phyloP scores from a whole-genome alignment of 495 filamentous ascomycete species.

The Hypomontagnella submonticulosa region DNA sequence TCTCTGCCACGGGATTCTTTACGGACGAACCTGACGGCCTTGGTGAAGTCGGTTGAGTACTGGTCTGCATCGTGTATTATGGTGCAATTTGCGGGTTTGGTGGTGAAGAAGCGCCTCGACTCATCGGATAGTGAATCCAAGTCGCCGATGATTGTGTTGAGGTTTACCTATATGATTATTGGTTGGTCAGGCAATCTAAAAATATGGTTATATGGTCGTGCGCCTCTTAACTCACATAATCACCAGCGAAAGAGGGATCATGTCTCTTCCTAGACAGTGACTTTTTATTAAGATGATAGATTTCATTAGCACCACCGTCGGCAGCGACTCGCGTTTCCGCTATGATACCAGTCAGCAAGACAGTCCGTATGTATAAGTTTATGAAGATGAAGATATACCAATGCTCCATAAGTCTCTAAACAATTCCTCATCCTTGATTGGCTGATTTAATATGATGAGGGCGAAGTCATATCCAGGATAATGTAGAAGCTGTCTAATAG shows the following conservation, averaged over 20 bases:
- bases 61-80: conserved; percentile 79
- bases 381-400: conserved; percentile 57
- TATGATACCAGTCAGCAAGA: conserved; percentile 45
- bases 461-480: conserved; percentile 57
- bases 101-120: conserved; percentile 69
- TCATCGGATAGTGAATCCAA: conserved; percentile 79
- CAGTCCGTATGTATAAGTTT: background rate
- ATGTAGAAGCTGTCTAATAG: conserved; percentile 41
- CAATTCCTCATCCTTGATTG: conserved; percentile 65
- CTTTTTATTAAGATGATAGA: conserved; percentile 67
- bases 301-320: conserved; percentile 89
- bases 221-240: conserved; percentile 38
- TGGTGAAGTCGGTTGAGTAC: conserved; percentile 79
- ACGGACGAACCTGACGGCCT: conserved; percentile 66
- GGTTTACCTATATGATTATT: conserved; percentile 58
- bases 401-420: conserved; percentile 65
- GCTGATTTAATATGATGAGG: conserved; percentile 77
- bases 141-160: conserved; percentile 83
- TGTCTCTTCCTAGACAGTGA: background rate
- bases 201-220: background rate
- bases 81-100: conserved; percentile 54
- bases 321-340: conserved; percentile 75
- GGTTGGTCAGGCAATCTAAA: background rate
- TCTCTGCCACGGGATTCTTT: conserved; percentile 47
- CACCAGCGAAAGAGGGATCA: background rate